Conservation (phyloP, 306 rosid species). For the Arachis stenosperma region DNA sequence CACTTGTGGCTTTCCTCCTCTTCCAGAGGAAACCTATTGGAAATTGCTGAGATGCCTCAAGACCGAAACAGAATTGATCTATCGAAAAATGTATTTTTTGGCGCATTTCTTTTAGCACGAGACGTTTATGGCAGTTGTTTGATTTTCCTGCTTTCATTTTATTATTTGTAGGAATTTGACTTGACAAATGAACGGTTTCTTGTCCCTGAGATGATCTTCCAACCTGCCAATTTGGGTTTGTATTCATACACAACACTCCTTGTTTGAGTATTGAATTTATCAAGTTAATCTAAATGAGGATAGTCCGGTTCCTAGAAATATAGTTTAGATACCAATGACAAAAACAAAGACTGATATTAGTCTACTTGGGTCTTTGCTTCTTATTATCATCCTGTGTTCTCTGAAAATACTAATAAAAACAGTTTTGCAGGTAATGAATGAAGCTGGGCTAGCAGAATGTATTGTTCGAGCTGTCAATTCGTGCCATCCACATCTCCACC, state of each 20-base stretch:
- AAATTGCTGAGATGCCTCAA: constrained; percentile 45
- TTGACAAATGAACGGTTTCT: constrained; percentile 95
- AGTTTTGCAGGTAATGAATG: constrained; percentile 83
- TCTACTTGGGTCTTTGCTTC: constrained; percentile 14
- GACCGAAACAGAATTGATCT: constrained; percentile 68
- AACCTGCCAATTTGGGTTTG: constrained; percentile 92
- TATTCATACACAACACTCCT: neutral
- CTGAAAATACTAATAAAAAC: constrained; percentile 33
- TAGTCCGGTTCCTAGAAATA: too few relatives aligned
- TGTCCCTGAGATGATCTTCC: constrained; percentile 96
- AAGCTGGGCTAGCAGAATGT: constrained; percentile 95
- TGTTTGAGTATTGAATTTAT: constrained; percentile 23
- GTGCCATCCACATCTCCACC: constrained; percentile 87
- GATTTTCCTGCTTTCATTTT: constrained; percentile 13
- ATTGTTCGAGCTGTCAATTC: constrained; percentile 83
- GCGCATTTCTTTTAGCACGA: neutral
- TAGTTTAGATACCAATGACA: too few relatives aligned
- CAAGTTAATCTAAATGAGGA: constrained; percentile 23
- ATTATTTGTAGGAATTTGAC: constrained; percentile 73
- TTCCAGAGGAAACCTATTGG: constrained; percentile 34
- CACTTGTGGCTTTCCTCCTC: constrained; percentile 17
- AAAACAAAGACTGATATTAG: neutral
- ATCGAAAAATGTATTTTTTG: constrained; percentile 64
- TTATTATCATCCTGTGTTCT: constrained; percentile 1
- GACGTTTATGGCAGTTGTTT: neutral